Evolutionary conservation across 1,284 basidiomycete species (phyloP).

Genomic region (Cerrena zonata): DNA sequence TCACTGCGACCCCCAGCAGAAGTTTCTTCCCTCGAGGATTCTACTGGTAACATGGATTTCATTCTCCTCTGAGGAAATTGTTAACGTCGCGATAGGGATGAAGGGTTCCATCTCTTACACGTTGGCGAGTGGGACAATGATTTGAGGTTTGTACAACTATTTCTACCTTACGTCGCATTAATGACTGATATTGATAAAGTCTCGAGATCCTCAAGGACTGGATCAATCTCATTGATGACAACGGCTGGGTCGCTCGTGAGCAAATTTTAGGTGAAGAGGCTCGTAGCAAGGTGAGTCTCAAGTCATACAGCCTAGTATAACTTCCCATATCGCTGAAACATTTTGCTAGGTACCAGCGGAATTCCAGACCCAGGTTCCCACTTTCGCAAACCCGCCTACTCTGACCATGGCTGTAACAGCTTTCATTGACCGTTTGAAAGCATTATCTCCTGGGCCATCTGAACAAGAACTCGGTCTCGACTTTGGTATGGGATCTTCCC

Average conservation of each 20-base stretch:
- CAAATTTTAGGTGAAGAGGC: conserved; percentile 95
- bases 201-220: conserved; percentile 85
- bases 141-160: conserved; percentile 69
- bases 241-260: conserved; percentile 93
- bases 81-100: conserved; percentile 58
- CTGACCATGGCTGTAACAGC: conserved; percentile 85
- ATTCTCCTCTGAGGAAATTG: neutral
- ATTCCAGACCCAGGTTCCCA: conserved; percentile 89
- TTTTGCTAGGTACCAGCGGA: conserved; percentile 69
- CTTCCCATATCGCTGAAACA: conserved; percentile 9
- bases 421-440: conserved; percentile 73
- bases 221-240: conserved; percentile 84
- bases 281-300: conserved; percentile 70
- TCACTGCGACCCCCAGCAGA: conserved; percentile 89
- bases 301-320: conserved; percentile 2
- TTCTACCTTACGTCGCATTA: neutral
- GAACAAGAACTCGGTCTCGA: conserved; percentile 62
- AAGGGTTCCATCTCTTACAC: conserved; percentile 89
- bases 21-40: conserved; percentile 96
- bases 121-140: conserved; percentile 91
- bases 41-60: conserved; percentile 66
- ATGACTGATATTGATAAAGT: conserved; percentile 33
- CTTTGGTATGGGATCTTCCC: conserved; percentile 40
- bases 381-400: conserved; percentile 90
- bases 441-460: conserved; percentile 39